Evolutionary conservation across 164 flowering plant species (phyloP).

Genomic region (Dillenia turbinata): DNA sequence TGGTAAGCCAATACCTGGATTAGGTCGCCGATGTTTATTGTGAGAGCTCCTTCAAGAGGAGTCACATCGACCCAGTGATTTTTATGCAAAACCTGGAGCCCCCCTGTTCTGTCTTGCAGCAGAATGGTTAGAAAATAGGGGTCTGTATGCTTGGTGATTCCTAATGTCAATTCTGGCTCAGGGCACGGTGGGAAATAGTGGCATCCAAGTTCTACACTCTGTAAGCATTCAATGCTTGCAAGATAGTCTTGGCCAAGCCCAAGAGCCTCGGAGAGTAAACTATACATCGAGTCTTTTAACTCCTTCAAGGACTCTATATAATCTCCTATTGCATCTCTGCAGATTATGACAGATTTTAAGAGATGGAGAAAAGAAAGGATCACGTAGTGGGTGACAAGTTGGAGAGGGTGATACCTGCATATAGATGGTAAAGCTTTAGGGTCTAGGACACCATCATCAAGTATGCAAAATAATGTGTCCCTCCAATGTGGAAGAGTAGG

Average conservation of each 20-base stretch:
- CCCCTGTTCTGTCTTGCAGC: constrained; percentile 18
- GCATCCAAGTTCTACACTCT: no score
- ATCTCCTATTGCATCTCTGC: no score
- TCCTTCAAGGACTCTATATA: no score
- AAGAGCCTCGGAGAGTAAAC: constrained; percentile 19
- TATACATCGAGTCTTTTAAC: no score
- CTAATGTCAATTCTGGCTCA: constrained; percentile 22
- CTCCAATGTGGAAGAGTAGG: constrained; percentile 31
- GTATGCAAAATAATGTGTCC: constrained; percentile 5
- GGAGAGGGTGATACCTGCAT: no score
- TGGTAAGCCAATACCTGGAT: constrained; percentile 12
- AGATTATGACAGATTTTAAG: no score
- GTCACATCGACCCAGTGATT: constrained; percentile 16
- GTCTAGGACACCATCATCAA: no score
- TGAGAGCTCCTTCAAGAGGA: constrained; percentile 8
- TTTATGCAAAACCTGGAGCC: constrained; percentile 22
- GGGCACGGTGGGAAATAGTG: constrained; percentile 34
- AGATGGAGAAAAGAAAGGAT: no score
- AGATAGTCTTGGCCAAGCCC: constrained; percentile 27
- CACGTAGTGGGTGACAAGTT: no score
- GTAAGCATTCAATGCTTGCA: not conserved
- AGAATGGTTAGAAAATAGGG: constrained; percentile 12
- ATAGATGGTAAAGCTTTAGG: no score
- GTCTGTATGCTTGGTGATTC: constrained; percentile 18
- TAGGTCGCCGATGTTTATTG: constrained; percentile 17